Conservation (phyloP, 1,284 basidiomycete genomes). For the Mycena citricolor region DNA sequence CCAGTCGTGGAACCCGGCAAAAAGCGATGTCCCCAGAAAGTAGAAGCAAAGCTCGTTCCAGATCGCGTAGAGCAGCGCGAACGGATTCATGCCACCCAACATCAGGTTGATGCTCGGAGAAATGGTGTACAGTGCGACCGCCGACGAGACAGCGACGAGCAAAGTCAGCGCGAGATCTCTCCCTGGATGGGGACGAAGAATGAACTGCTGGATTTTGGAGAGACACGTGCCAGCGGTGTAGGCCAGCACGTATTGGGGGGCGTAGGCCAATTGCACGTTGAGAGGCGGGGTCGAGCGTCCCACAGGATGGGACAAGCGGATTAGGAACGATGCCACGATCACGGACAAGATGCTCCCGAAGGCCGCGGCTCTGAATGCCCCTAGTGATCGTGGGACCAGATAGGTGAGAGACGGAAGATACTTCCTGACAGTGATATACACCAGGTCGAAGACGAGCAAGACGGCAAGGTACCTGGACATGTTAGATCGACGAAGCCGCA, state of each 20-base stretch:
- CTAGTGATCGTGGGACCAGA: neutral
- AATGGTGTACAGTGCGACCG: too few relatives aligned
- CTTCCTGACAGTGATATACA: neutral
- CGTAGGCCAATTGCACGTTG: neutral
- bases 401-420: neutral
- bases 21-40: conserved; percentile 1
- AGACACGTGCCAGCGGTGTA: neutral
- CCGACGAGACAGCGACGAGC: too few relatives aligned
- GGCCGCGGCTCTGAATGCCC: neutral
- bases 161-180: too few relatives aligned
- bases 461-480: neutral
- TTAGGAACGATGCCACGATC: neutral
- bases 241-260: neutral
- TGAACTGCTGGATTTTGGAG: too few relatives aligned
- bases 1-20: neutral
- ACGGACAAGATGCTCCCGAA: neutral
- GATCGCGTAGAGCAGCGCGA: neutral
- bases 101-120: neutral
- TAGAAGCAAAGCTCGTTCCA: conserved; percentile 3
- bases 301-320: neutral
- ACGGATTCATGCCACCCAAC: neutral
- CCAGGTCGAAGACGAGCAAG: neutral
- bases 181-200: too few relatives aligned
- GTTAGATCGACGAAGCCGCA: neutral
- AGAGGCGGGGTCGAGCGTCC: neutral